Conservation (phyloP, 306 rosid genomes). For the Vicia sativa region DNA sequence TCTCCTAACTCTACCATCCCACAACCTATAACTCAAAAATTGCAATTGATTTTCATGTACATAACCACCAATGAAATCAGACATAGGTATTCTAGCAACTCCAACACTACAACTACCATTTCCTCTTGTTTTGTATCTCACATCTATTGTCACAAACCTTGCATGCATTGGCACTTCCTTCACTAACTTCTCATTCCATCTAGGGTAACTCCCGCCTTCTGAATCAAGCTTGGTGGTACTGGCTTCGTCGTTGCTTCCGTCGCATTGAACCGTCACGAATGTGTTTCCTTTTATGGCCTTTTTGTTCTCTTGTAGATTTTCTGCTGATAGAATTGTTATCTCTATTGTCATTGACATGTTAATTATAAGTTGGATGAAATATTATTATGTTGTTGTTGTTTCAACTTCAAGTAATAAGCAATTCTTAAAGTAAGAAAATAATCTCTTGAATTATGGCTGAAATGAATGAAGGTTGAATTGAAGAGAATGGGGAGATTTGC, state of each 20-base stretch:
- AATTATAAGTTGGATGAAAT: not conserved
- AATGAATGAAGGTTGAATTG: not conserved
- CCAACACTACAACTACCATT: slow-evolving; percentile 46
- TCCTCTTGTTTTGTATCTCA: slow-evolving; percentile 52
- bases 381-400: not conserved
- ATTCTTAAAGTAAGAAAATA: too few species aligned
- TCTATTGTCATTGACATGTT: slow-evolving; percentile 46
- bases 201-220: slow-evolving; percentile 56
- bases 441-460: too few species aligned
- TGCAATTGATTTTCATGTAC: slow-evolving; percentile 61
- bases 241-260: slow-evolving; percentile 13
- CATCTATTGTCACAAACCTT: slow-evolving; percentile 44
- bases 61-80: slow-evolving; percentile 56
- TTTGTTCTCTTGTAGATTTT: slow-evolving; percentile 47
- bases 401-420: not conserved
- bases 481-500: not conserved
- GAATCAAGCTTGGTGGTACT: slow-evolving; percentile 39
- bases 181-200: slow-evolving; percentile 61
- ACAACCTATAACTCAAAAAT: slow-evolving; percentile 70
- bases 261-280: slow-evolving; percentile 51
- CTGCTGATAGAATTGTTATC: slow-evolving; percentile 57
- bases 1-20: slow-evolving; percentile 59
- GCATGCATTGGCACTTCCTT: slow-evolving; percentile 53
- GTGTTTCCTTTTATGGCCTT: slow-evolving; percentile 46
- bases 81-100: slow-evolving; percentile 50